Conservation (phyloP, 1,284 basidiomycete species). For the Sphaerobolus stellatus region DNA sequence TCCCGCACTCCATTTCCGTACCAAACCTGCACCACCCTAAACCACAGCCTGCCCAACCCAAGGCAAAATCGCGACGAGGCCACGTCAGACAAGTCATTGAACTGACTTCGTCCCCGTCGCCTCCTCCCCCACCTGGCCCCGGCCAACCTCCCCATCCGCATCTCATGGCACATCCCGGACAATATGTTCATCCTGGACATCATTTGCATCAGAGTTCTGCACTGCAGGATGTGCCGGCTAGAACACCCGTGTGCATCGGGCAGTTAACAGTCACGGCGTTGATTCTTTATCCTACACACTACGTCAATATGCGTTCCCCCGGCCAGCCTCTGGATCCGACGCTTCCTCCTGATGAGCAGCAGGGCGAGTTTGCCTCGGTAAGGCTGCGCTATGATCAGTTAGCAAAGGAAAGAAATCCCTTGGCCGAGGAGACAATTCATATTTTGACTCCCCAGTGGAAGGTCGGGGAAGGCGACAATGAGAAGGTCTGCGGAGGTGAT, state of each 20-base stretch:
- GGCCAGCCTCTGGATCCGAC: slow-evolving; percentile 13
- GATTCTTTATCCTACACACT: slow-evolving; percentile 81
- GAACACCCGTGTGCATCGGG: slow-evolving; percentile 86
- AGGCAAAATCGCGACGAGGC: slow-evolving; percentile 11
- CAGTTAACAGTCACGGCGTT: slow-evolving; percentile 79
- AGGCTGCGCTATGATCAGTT: slow-evolving; percentile 64
- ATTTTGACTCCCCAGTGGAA: slow-evolving; percentile 66
- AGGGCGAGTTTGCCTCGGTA: slow-evolving; percentile 74
- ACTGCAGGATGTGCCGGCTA: slow-evolving; percentile 60
- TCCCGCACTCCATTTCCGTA: slow-evolving; percentile 19
- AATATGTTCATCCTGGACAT: slow-evolving; percentile 22
- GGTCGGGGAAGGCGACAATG: slow-evolving; percentile 41
- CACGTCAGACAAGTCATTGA: slow-evolving; percentile 53
- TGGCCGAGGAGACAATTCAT: slow-evolving; percentile 75
- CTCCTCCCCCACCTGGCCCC: slow-evolving; percentile 44
- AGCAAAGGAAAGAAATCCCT: slow-evolving; percentile 47
- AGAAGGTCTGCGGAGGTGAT: slow-evolving; percentile 50
- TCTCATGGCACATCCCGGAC: slow-evolving; percentile 9
- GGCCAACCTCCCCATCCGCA: slow-evolving; percentile 18
- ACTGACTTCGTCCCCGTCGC: slow-evolving; percentile 72
- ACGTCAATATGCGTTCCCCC: slow-evolving; percentile 51
- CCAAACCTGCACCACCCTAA: slow-evolving; percentile 10
- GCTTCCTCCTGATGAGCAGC: slow-evolving; percentile 25
- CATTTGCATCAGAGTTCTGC: slow-evolving; percentile 25
- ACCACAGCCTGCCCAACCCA: slow-evolving; percentile 11